These are phyloP conservation scores for Kalanchoe fedtschenkoi DNA, from an alignment of 164 flowering plant genomes.

Conservation along the genomic window DNA sequence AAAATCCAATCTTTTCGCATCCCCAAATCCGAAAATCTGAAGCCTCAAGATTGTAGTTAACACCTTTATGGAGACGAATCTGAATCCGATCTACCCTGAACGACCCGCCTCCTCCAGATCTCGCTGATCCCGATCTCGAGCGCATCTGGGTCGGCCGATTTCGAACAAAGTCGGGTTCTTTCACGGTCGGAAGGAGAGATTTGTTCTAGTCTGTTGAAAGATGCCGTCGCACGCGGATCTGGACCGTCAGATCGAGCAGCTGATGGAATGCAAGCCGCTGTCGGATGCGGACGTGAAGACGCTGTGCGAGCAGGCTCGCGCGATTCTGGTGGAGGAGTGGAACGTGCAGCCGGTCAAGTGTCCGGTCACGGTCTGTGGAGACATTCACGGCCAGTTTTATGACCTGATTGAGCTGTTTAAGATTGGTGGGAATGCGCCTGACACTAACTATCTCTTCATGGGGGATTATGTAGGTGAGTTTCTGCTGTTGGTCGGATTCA, in stretches of 20 bases:
- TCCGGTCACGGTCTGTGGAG: conserved; percentile 66
- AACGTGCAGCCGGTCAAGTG: conserved; percentile 75
- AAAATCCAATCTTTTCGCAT: background rate
- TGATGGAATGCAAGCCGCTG: conserved; percentile 80
- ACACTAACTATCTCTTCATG: conserved; percentile 87
- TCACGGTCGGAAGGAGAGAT: background rate
- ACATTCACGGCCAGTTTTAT: conserved; percentile 69
- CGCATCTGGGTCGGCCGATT: background rate
- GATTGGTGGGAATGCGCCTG: conserved; percentile 72
- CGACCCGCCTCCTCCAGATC: background rate
- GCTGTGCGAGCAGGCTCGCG: conserved; percentile 71
- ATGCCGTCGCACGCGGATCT: conserved; percentile 83
- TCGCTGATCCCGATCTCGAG: background rate
- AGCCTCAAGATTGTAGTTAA: background rate
- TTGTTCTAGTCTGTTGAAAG: conserved; percentile 13
- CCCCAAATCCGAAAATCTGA: background rate
- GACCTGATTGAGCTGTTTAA: conserved; percentile 64
- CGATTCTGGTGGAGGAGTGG: conserved; percentile 82
- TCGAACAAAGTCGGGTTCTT: background rate
- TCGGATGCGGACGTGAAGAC: conserved; percentile 70
- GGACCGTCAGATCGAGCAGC: conserved; percentile 78
- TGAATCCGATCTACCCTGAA: background rate
- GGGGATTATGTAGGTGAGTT: conserved; percentile 85
- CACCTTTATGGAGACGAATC: conserved; percentile 9
- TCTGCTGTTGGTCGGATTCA: background rate